Base-by-base conservation (phyloP, 1,284 basidiomycete genomes). In the Trametes pubescens region DNA sequence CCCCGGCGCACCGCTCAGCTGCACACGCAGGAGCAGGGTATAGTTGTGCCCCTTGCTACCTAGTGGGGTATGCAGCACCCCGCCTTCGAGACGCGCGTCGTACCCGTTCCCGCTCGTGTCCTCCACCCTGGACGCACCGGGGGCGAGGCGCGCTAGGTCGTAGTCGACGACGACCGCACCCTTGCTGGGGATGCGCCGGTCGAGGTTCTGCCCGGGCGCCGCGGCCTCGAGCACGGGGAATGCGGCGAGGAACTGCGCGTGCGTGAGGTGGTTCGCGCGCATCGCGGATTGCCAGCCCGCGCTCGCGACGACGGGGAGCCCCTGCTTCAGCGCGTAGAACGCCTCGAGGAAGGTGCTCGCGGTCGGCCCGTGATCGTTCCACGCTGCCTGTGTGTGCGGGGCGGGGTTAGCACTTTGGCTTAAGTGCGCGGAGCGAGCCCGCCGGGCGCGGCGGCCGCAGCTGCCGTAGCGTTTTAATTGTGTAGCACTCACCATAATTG, bases 1-100 rank as follows among this genome's bases (percentile, higher is more conserved):
- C 24, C 64, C 68, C 26, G 65, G 51, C 24, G 62, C 24, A 11
- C 59, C 46, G 16, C 58, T 16, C 21, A 65, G 51, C 24, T 22
- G 65, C 32, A 69, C 64, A 58, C 68, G 67, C 57, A 78, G 54
- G 29, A 73, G 70, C 14, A 78, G 60, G 14, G 76, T 78, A 64
- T 78, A 78, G 61, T 76, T 73, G 54, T 71, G 72, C n/a, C 77
- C 77, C 52, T 76, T 77, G 61, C 75, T 76, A n/a, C 71, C 69
- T 21, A 77, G 68, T 62, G 74, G 75, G 24, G 76, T 77, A 54
- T 55, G 62, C 52, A 74, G 44, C 14, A 67, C 57, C 7, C 68
- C 67, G 51, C 61, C 47, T 0, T 24, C 32, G 49, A 69, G 22
- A 13, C 43, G 49, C 24, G 69, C 71, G 44, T 71, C 64, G 59